Evolutionary conservation across 2,329 filamentous ascomycete genomes (phyloP).

Genomic region (Fusarium tricinctum): DNA sequence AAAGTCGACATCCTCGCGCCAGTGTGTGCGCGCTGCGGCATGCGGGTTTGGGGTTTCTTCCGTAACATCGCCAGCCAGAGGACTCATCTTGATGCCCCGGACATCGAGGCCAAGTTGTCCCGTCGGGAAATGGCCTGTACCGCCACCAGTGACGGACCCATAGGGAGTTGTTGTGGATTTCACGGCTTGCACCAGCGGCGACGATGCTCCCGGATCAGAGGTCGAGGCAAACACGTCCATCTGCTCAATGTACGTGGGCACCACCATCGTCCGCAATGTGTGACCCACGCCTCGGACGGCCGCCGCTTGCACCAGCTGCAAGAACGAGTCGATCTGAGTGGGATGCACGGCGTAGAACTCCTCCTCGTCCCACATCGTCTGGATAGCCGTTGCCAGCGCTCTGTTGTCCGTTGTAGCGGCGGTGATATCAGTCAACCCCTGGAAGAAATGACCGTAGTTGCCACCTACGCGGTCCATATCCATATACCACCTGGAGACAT

Average conservation of each 20-base stretch:
- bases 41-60: constrained; percentile 11
- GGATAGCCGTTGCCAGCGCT: constrained; percentile 13
- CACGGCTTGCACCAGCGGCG: constrained; percentile 5
- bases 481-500: constrained; percentile 11
- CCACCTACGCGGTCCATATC: constrained; percentile 16
- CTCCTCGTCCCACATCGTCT: constrained; percentile 11
- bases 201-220: constrained; percentile 13
- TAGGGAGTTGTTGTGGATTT: constrained; percentile 1
- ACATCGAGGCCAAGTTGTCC: constrained; percentile 14
- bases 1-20: constrained; percentile 24
- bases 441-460: constrained; percentile 14
- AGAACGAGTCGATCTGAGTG: constrained; percentile 19
- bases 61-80: constrained; percentile 9
- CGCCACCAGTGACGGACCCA: constrained; percentile 9
- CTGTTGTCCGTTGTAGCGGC: constrained; percentile 11
- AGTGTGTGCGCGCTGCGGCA: constrained; percentile 19
- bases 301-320: constrained; percentile 23
- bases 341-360: constrained; percentile 25
- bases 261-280: constrained; percentile 12
- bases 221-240: constrained; percentile 10
- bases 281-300: constrained; percentile 12
- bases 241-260: constrained; percentile 16
- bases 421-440: constrained; percentile 13
- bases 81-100: constrained; percentile 11
- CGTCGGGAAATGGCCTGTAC: constrained; percentile 9